Evolutionary conservation across 768 basidiomycete genomes (phyloP).

Genomic region (Pulveroboletus sp.): DNA sequence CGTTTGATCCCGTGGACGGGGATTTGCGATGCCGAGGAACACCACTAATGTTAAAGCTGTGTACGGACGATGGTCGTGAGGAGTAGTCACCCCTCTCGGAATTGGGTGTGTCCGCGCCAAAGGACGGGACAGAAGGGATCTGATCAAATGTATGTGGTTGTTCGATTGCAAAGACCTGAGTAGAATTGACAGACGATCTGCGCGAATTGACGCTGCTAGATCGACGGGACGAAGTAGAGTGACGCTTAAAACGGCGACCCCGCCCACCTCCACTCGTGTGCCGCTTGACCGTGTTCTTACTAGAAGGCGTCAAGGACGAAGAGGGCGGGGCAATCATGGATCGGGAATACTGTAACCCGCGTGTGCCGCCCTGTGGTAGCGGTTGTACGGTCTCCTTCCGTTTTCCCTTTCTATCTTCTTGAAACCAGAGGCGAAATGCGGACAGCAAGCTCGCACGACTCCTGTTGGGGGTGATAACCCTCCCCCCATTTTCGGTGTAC

Average conservation of each 20-base stretch:
- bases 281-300: conserved; percentile 43
- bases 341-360: conserved; percentile 23
- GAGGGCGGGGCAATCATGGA: conserved; percentile 23
- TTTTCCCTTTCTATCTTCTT: conserved; percentile 87
- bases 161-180: conserved; percentile 47
- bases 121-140: conserved; percentile 61
- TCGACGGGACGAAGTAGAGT: conserved; percentile 74
- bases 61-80: conserved; percentile 82
- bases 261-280: conserved; percentile 42
- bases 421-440: conserved; percentile 87
- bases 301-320: conserved; percentile 26
- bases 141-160: conserved; percentile 46
- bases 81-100: conserved; percentile 76
- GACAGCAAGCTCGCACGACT: conserved; percentile 79
- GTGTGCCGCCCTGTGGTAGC: conserved; percentile 18
- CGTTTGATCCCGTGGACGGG: conserved; percentile 72
- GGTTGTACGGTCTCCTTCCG: conserved; percentile 47
- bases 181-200: conserved; percentile 55
- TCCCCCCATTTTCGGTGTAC: conserved; percentile 32
- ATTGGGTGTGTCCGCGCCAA: conserved; percentile 80
- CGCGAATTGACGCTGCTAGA: conserved; percentile 91
- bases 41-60: conserved; percentile 60
- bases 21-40: conserved; percentile 61
- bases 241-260: conserved; percentile 59
- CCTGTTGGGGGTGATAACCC: conserved; percentile 38